Evolutionary conservation across 2,329 filamentous ascomycete species (phyloP).

Genomic region (Ophiobolus disseminans): DNA sequence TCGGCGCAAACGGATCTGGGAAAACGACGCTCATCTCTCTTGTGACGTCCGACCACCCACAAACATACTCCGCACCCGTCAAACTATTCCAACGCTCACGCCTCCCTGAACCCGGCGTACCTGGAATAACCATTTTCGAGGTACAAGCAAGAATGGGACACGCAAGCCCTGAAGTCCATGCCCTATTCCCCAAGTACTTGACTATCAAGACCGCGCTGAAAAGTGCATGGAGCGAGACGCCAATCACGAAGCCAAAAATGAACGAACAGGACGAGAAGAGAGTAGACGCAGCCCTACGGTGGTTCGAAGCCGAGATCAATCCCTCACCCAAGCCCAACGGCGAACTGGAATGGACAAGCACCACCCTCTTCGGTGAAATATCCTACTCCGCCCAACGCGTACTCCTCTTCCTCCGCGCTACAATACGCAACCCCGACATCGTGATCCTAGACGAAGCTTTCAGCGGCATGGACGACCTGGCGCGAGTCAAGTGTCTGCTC

Average conservation of each 20-base stretch:
- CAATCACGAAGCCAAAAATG: conserved; percentile 73
- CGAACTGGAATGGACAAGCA: conserved; percentile 67
- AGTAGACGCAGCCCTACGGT: conserved; percentile 73
- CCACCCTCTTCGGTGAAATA: conserved; percentile 73
- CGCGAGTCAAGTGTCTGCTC: conserved; percentile 84
- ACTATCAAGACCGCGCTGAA: conserved; percentile 78
- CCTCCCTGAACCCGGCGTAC: conserved; percentile 73
- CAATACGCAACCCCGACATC: conserved; percentile 55
- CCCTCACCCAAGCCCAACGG: conserved; percentile 48
- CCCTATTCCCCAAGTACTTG: conserved; percentile 83
- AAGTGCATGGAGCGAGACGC: conserved; percentile 90
- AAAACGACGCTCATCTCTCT: conserved; percentile 95
- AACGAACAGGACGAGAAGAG: conserved; percentile 62
- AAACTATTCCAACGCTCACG: conserved; percentile 83
- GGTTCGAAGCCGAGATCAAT: conserved; percentile 82
- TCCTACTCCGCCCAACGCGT: conserved; percentile 85
- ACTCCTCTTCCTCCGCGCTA: conserved; percentile 73
- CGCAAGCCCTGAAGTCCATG: conserved; percentile 91
- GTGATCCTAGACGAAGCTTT: conserved; percentile 61
- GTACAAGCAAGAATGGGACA: conserved; percentile 90
- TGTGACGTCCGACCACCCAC: conserved; percentile 94
- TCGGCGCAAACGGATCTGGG: conserved; percentile 92
- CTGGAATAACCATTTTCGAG: conserved; percentile 88
- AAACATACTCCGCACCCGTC: conserved; percentile 88
- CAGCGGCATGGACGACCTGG: conserved; percentile 59